Evolutionary conservation across 1,284 basidiomycete genomes (phyloP), one percentile per base, ranked within the genome.

Genomic region (Ustilago hordei): DNA sequence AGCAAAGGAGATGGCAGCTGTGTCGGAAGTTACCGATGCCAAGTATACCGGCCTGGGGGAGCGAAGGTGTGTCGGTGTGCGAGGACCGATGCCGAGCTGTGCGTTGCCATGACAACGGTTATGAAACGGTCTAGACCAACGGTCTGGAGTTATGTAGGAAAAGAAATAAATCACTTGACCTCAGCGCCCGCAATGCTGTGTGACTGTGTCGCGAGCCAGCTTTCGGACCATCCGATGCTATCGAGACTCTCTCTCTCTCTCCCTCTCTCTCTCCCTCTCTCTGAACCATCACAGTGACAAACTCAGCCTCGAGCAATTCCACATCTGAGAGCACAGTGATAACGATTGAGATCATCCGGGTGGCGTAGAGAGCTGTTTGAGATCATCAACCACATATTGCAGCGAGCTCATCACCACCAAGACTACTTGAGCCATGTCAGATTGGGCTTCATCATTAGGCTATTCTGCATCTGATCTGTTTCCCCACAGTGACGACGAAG

Each of bases 391-490:
- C 15, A 13, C 31, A 17, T 17, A 8, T 32, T 28, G 23, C 12
- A 31, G 1, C n/a, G 19, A 55, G 36, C 50, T 47, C 38, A 55
- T 19, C 9, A 8, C n/a, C 43, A 45, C 43, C 43, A 45, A 13
- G 31, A 9, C 48, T 48, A 32, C 31, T 31, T 35, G 60, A 45
- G 32, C 52, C 41, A 76, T 76, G 74, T 69, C 63, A 23, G 75
- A 73, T 7, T 77, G 75, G 70, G 38, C 75, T 2, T 45, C 53
- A 8, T 65, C 70, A 1, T 52, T 77, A 6, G 55, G 64, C 45
- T 77, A 64, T 41, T 57, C 41, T 19, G 57, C 75, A 4, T 57
- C 54, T 11, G 75, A 73, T 32, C 15, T 55, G 1, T 54, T 64
- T 2, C 63, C 64, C 1, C 63, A 61, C 50, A 69, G 60, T 17